These are phyloP conservation scores for Ophiocordyceps australis DNA, from an alignment of 2,329 filamentous ascomycete genomes.

Conservation along the genomic window DNA sequence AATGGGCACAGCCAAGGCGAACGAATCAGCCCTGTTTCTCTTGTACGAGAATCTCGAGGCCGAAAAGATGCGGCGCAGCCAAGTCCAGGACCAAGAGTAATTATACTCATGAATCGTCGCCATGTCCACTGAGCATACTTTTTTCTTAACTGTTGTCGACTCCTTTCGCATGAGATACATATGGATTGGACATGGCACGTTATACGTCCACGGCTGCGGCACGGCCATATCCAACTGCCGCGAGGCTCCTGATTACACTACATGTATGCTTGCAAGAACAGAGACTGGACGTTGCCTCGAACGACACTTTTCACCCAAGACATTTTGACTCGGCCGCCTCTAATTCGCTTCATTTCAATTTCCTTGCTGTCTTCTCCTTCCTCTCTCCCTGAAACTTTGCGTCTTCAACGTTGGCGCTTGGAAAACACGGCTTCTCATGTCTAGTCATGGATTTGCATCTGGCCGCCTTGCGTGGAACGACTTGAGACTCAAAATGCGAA, in stretches of 20 bases:
- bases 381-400: conserved; percentile 4
- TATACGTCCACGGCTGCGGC: conserved; percentile 23
- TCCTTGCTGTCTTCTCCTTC: conserved; percentile 8
- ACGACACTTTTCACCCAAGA: conserved; percentile 12
- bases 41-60: conserved; percentile 98
- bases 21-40: conserved; percentile 89
- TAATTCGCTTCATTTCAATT: conserved; percentile 5
- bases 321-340: conserved; percentile 7
- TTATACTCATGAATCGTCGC: too few species aligned
- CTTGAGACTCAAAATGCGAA: too few species aligned
- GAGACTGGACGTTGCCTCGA: conserved; percentile 19
- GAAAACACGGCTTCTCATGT: too few species aligned
- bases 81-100: conserved; percentile 42
- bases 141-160: too few species aligned
- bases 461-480: too few species aligned
- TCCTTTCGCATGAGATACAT: conserved; percentile 13
- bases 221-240: conserved; percentile 44
- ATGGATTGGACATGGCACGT: conserved; percentile 31
- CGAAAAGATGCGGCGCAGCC: conserved; percentile 95
- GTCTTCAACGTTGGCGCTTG: too few species aligned
- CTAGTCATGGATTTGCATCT: too few species aligned
- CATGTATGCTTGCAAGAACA: conserved; percentile 24
- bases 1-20: conserved; percentile 83
- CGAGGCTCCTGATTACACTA: conserved; percentile 40
- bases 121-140: too few species aligned